Conservation (phyloP, 2,329 filamentous ascomycete species). For the Magnaporthiopsis incrustans region DNA sequence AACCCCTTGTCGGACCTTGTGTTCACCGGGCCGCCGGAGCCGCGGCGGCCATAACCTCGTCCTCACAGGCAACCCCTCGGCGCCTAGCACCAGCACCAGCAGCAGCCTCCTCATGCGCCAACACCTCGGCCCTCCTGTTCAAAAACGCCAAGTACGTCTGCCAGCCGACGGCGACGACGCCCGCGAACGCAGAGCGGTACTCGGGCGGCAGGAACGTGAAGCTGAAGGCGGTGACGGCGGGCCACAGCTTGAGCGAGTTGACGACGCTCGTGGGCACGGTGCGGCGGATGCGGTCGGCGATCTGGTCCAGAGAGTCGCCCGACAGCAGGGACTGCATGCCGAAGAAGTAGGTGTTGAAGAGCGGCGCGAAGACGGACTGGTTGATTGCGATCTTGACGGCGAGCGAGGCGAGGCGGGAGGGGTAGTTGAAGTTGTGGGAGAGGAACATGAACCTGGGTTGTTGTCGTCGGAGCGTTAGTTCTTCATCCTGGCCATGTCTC, state of each 20-base stretch:
- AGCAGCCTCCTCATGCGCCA: not conserved
- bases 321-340: conserved; percentile 67
- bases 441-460: conserved; percentile 66
- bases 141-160: conserved; percentile 82
- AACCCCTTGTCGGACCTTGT: no score
- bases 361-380: conserved; percentile 71
- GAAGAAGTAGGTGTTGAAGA: conserved; percentile 81
- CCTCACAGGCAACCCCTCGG: no score
- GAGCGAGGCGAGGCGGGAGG: conserved; percentile 63
- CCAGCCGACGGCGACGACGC: conserved; percentile 77
- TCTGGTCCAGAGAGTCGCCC: conserved; percentile 56
- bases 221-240: conserved; percentile 74
- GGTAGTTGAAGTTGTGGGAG: conserved; percentile 74
- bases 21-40: no score
- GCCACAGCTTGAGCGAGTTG: conserved; percentile 85
- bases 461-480: no score
- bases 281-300: conserved; percentile 60
- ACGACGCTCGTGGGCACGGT: conserved; percentile 70
- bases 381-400: conserved; percentile 71
- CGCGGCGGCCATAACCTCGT: no score
- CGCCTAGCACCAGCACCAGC: not conserved
- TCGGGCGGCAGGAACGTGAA: conserved; percentile 77
- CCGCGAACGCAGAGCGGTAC: conserved; percentile 73
- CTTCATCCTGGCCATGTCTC: no score
- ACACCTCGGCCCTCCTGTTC: conserved; percentile 36